Conservation (phyloP, 768 basidiomycete species). For the Pulveroboletus sp. region DNA sequence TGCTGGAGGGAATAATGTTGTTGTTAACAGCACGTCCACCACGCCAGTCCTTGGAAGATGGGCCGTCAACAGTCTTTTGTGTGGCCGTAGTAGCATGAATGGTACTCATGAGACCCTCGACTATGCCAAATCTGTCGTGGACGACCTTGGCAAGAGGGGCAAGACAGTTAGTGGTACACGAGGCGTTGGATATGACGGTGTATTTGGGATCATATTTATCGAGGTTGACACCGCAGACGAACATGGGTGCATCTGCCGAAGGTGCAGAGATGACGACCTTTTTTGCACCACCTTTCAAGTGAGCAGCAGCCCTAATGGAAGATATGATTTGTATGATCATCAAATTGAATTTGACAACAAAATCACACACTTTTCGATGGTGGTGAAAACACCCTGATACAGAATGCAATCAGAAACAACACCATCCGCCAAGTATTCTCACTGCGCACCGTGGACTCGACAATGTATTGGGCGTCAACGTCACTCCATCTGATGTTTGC, state of each 20-base stretch:
- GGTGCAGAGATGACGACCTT: constrained; percentile 99
- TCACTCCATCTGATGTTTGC: constrained; percentile 76
- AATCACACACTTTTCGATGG: constrained; percentile 68
- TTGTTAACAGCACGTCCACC: constrained; percentile 92
- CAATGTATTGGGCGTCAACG: constrained; percentile 84
- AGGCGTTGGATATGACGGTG: constrained; percentile 96
- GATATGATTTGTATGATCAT: constrained; percentile 8
- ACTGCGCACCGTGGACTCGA: constrained; percentile 84
- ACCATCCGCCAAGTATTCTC: background rate
- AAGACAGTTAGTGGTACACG: constrained; percentile 99
- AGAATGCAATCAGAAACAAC: constrained; percentile 4
- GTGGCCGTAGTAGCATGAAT: constrained; percentile 96
- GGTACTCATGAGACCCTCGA: constrained; percentile 98
- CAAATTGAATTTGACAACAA: background rate
- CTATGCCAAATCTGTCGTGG: constrained; percentile 93
- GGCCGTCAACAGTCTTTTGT: constrained; percentile 92
- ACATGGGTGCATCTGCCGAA: constrained; percentile 96
- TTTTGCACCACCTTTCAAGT: constrained; percentile 98
- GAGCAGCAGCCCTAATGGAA: constrained; percentile 66
- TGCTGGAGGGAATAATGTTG: constrained; percentile 99
- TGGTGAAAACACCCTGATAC: constrained; percentile 90
- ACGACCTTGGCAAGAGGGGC: constrained; percentile 99
- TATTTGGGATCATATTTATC: constrained; percentile 85
- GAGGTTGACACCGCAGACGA: constrained; percentile 92
- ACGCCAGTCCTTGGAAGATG: constrained; percentile 95